Evolutionary conservation across 495 filamentous ascomycete genomes (phyloP), one percentile per base, ranked within the genome.

Genomic region (Penicillium fimorum): DNA sequence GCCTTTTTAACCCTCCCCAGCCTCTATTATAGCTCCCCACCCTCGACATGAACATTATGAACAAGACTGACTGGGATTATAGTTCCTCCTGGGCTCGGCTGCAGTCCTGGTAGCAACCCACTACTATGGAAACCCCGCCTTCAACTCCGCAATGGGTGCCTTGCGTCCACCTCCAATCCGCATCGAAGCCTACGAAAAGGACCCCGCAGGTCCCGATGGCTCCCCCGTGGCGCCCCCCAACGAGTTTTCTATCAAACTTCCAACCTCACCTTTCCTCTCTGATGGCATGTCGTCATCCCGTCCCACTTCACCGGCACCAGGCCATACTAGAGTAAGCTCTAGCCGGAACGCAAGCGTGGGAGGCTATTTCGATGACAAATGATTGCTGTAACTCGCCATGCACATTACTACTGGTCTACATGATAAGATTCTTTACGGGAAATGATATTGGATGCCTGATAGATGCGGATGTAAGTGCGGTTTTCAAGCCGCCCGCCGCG

Each of bases 1-100:
- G 27, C 47, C 44, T 5, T 0, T 41, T 22, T 47, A 18, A 43
- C 9, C 30, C 13, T 47, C 32, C 32, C 4, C 15, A 22, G 15
- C 33, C 6, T 40, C 4, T 20, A 4, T 17, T 35, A 18, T 20
- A 20, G 20, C 1, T 24, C 4, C 17, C 10, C 6, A 22, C 8
- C 22, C 41, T 33, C 15, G 13, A 29, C 22, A 13, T 27, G 35
- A 27, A 17, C 3, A 40, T 40, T 17, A 40, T n/a, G 24, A 52
- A 41, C 22, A 11, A 50, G 54, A 45, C 66, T 74, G 60, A 73
- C 63, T 45, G 18, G 50, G 15, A 32, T 46, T 60, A n/a, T 63
- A 97, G 93, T 96, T 92, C 68, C 47, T 95, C 29, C 55, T 93
- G 45, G 94, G 94, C 32, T 88, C 91, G 2, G 77, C 78, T 33